Conservation (phyloP, 306 rosid genomes). For the Sophora flavescens region DNA sequence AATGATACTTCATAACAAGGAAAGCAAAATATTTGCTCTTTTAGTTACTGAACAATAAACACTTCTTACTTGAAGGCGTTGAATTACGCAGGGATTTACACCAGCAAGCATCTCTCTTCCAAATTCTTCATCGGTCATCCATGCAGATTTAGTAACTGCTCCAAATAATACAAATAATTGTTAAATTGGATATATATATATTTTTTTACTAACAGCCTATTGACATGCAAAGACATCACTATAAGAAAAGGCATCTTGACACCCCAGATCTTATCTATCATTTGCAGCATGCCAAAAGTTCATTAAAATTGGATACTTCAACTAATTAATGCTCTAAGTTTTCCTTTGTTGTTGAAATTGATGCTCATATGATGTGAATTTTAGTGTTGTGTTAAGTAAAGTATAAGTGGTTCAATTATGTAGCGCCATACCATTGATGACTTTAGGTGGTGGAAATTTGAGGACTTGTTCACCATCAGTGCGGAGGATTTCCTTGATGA, state of each 20-base stretch:
- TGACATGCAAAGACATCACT: no score
- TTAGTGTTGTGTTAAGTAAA: neutral
- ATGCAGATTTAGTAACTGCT: conserved; percentile 58
- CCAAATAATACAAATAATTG: conserved; percentile 3
- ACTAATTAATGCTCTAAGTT: neutral
- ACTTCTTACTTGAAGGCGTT: conserved; percentile 43
- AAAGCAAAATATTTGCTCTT: neutral
- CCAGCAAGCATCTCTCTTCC: conserved; percentile 76
- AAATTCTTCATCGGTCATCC: conserved; percentile 80
- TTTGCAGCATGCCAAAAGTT: no score
- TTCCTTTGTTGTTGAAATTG: no score
- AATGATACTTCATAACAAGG: neutral
- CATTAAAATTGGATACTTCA: neutral
- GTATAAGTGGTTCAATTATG: neutral
- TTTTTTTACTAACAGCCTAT: no score
- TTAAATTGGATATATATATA: neutral
- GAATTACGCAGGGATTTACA: conserved; percentile 61
- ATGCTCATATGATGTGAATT: no score
- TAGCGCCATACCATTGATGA: conserved; percentile 61
- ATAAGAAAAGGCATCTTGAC: no score
- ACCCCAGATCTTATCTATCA: no score
- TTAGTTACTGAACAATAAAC: neutral
- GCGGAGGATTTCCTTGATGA: conserved; percentile 62
- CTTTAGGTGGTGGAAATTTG: conserved; percentile 66
- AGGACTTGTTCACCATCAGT: conserved; percentile 68